A percentile compares a stretch with the other conserved stretches of the same genome.
phyloP scores from a whole-genome alignment of 2,329 filamentous ascomycete species.

The Exophiala xenobiotica region DNA sequence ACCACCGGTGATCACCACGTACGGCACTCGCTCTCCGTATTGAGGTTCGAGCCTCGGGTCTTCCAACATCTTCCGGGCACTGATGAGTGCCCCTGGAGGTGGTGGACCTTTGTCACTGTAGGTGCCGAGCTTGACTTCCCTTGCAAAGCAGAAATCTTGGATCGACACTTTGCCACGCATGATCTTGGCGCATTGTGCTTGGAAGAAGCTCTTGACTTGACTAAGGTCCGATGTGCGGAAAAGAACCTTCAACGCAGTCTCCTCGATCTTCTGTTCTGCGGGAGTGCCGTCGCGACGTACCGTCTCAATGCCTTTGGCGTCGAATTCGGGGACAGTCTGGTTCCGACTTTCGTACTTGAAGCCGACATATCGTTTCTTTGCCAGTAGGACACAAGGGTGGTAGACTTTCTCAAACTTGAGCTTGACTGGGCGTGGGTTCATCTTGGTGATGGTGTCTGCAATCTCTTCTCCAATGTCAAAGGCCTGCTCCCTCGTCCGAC shows the following conservation, averaged over 20 bases:
- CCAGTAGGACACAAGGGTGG: conserved; percentile 86
- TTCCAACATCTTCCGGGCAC: conserved; percentile 78
- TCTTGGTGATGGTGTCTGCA: conserved; percentile 77
- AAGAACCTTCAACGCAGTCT: conserved; percentile 81
- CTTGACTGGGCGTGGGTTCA: conserved; percentile 88
- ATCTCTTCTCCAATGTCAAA: conserved; percentile 94
- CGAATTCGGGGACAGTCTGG: conserved; percentile 81
- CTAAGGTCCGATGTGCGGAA: conserved; percentile 89
- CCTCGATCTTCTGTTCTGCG: conserved; percentile 94
- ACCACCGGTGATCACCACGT: conserved; percentile 85
- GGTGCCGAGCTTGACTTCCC: conserved; percentile 84
- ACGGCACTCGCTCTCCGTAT: conserved; percentile 91
- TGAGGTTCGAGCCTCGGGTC: conserved; percentile 88
- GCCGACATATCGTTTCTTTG: conserved; percentile 97
- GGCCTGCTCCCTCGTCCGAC: conserved; percentile 80
- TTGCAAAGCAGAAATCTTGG: conserved; percentile 94
- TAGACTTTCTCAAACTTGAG: conserved; percentile 99
- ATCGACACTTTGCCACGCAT: conserved; percentile 84
- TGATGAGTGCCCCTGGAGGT: conserved; percentile 85
- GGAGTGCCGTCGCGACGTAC: conserved; percentile 92
- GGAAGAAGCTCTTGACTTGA: conserved; percentile 86
- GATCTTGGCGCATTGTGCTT: conserved; percentile 85
- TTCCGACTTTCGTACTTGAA: conserved; percentile 86
- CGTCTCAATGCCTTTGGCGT: conserved; percentile 98
- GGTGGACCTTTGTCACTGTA: conserved; percentile 79